These are phyloP conservation scores for Dryas alaskensis DNA, from an alignment of 306 rosid genomes.

Conservation along the genomic window DNA sequence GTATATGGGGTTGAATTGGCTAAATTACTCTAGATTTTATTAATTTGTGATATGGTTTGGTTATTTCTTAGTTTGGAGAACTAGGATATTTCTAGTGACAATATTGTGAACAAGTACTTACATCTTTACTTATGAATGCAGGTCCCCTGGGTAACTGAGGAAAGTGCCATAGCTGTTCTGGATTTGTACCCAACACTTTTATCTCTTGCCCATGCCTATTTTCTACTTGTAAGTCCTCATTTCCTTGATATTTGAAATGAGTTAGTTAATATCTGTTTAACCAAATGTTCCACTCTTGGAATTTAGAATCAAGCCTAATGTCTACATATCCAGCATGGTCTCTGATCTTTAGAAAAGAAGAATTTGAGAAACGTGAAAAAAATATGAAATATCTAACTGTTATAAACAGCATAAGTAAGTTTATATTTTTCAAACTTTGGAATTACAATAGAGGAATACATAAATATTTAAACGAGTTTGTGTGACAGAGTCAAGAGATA, in stretches of 20 bases:
- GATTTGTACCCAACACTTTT: slow-evolving; percentile 77
- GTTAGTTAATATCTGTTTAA: background rate
- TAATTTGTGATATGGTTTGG: background rate
- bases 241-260: slow-evolving; percentile 16
- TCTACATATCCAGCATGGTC: background rate
- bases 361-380: background rate
- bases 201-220: slow-evolving; percentile 76
- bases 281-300: background rate
- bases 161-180: slow-evolving; percentile 78
- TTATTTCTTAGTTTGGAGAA: background rate
- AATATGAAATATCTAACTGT: background rate
- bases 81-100: background rate
- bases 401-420: background rate
- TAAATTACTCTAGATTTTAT: too few relatives aligned
- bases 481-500: too few relatives aligned
- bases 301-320: background rate
- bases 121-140: slow-evolving; percentile 32
- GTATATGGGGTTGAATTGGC: background rate
- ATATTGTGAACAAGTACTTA: slow-evolving; percentile 15
- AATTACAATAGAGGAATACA: too few relatives aligned
- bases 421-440: too few relatives aligned
- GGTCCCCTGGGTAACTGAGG: slow-evolving; percentile 99
- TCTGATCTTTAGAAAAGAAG: background rate
- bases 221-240: slow-evolving; percentile 55
- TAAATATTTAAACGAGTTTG: too few relatives aligned